Evolutionary conservation across 2,329 filamentous ascomycete species (phyloP).

Genomic region (Aspergillus arachidicola): DNA sequence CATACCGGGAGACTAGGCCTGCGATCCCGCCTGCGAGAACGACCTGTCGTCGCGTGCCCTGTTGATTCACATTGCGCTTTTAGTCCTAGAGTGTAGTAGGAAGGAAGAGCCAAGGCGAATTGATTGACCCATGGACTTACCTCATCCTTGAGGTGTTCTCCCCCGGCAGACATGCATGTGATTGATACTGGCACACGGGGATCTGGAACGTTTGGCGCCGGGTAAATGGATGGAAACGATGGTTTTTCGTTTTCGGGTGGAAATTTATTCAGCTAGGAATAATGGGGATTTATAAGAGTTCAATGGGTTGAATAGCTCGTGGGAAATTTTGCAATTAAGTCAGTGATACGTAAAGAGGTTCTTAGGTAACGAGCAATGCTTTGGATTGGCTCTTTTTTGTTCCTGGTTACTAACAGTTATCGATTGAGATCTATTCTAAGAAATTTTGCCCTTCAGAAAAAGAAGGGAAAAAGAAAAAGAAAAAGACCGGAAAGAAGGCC

Average conservation of each 20-base stretch:
- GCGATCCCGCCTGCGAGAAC: slow-evolving; percentile 69
- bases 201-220: not conserved
- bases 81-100: not conserved
- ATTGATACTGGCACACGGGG: slow-evolving; percentile 17
- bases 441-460: not conserved
- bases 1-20: slow-evolving; percentile 82
- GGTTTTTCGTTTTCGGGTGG: not conserved
- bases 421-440: not conserved
- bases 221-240: not conserved
- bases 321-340: not conserved
- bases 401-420: slow-evolving; percentile 3
- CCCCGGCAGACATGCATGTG: slow-evolving; percentile 65
- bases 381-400: not conserved
- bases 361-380: not conserved
- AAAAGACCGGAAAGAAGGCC: not conserved
- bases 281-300: not conserved
- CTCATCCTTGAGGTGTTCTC: slow-evolving; percentile 70
- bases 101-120: not conserved
- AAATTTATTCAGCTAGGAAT: not conserved
- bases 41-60: slow-evolving; percentile 69
- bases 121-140: slow-evolving; percentile 38
- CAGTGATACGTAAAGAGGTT: not conserved
- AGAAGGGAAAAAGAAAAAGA: not conserved
- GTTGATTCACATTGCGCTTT: slow-evolving; percentile 2
- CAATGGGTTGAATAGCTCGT: not conserved